These are phyloP conservation scores for Tulasnella sp. DNA, from an alignment of 768 basidiomycete species.

Conservation along the genomic window DNA sequence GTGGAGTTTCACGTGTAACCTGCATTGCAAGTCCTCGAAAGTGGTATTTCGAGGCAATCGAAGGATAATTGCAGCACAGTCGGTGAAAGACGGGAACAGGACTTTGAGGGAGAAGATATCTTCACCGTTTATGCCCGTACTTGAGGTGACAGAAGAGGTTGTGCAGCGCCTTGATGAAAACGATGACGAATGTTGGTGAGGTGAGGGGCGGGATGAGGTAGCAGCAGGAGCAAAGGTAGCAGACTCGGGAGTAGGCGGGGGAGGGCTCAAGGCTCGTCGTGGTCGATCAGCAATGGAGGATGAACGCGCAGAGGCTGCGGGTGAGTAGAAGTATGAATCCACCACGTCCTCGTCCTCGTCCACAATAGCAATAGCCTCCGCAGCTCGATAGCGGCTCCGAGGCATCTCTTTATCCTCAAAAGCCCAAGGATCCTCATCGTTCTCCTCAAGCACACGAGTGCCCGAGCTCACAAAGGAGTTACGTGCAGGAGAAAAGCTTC, in stretches of 20 bases:
- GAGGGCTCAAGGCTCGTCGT: neutral
- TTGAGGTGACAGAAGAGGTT: neutral
- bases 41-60: constrained; percentile 1
- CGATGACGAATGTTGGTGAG: neutral
- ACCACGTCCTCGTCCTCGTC: constrained; percentile 1
- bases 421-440: neutral
- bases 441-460: neutral
- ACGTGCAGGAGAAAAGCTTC: neutral
- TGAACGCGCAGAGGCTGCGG: too few relatives aligned
- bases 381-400: neutral
- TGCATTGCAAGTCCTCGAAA: constrained; percentile 4
- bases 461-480: neutral
- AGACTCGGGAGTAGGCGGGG: neutral
- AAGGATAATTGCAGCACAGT: constrained; percentile 6
- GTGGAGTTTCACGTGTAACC: constrained; percentile 10
- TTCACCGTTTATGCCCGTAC: neutral
- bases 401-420: too few relatives aligned
- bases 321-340: constrained; percentile 9
- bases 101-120: constrained; percentile 2
- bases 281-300: neutral
- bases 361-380: neutral
- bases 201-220: neutral
- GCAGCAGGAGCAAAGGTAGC: too few relatives aligned
- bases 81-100: constrained; percentile 9
- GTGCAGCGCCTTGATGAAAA: too few relatives aligned